These are phyloP conservation scores for Torulaspora indica DNA, from an alignment of 805 yeast genomes.

Conservation along the genomic window DNA sequence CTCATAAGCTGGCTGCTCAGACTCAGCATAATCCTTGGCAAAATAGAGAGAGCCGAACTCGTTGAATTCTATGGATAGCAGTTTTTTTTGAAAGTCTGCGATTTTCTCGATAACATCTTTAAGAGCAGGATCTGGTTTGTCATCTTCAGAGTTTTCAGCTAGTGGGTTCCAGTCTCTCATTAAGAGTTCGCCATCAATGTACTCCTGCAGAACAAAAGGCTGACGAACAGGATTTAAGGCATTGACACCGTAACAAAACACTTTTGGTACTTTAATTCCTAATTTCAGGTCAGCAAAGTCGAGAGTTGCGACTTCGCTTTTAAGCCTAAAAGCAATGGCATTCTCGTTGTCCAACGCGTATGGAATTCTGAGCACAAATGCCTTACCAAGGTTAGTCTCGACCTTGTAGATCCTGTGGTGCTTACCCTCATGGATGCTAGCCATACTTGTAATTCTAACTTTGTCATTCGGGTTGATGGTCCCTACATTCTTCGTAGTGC, in stretches of 20 bases:
- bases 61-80: slow-evolving; percentile 57
- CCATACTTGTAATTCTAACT: slow-evolving; percentile 59
- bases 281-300: slow-evolving; percentile 70
- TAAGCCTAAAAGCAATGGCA: slow-evolving; percentile 61
- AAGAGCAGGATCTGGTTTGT: slow-evolving; percentile 46
- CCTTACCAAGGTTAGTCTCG: slow-evolving; percentile 50
- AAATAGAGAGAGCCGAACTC: slow-evolving; percentile 81
- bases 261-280: slow-evolving; percentile 67
- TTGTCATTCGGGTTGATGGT: slow-evolving; percentile 41
- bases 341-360: slow-evolving; percentile 67
- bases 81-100: slow-evolving; percentile 56
- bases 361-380: slow-evolving; percentile 77
- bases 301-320: slow-evolving; percentile 89
- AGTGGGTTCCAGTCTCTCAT: slow-evolving; percentile 93
- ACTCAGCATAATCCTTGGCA: slow-evolving; percentile 54
- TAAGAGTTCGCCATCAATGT: slow-evolving; percentile 68
- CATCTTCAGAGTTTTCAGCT: slow-evolving; percentile 48
- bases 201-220: slow-evolving; percentile 81
- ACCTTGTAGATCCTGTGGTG: slow-evolving; percentile 84
- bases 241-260: slow-evolving; percentile 59
- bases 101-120: slow-evolving; percentile 65
- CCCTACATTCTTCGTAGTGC: slow-evolving; percentile 43
- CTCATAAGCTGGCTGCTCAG: slow-evolving; percentile 44
- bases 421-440: slow-evolving; percentile 89
- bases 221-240: slow-evolving; percentile 57